Base-by-base conservation (phyloP, 768 basidiomycete species). In the Pleurotus eryngii region DNA sequence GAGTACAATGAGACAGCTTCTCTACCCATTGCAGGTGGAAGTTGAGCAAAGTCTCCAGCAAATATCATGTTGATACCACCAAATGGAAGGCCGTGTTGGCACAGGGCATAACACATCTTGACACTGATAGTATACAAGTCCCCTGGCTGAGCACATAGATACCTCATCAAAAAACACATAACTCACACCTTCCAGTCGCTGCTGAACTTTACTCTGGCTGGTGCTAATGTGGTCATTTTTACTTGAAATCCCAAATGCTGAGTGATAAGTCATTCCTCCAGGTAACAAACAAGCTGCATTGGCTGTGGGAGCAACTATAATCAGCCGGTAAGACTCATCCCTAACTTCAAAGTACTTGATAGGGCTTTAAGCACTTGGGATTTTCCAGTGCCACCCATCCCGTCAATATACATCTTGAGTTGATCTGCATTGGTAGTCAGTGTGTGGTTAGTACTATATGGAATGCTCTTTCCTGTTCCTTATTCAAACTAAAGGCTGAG, bases 101-200 rank as follows among this genome's bases (percentile, higher is more conserved):
- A 58, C 20, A 63, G 61, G 4, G 66, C 60, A 14, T 57, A 58
- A 11, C 63, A 58, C 15, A 74, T 59, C 11, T 59, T 61, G 2
- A 61, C 58, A 59, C 65, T 65, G 3, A 76, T 74, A 2, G 50
- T 55, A 55, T 71, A 71, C 42, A 76, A 39, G 27, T 70, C 67
- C n/a, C n/a, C 49, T 20, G 47, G 72, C 73, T 1, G 67, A 66
- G 0, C 77, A 39, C 77, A 79, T 79, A 0, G 75, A 77, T 0
- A 77, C 65, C 56, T 78, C 75, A 67, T 77, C 73, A 6, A 76
- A 51, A 38, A 77, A 75, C 0, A 77, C 55, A 63, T 74, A 73
- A 5, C 73, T 65, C 2, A 74, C 69, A 17, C 65, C 63, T 30
- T 58, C 15, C 2, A 66, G 58, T 17, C 60, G 49, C 27, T 59